These are phyloP conservation scores for Venturia asperata DNA, from an alignment of 2,329 filamentous ascomycete species.

Conservation along the genomic window DNA sequence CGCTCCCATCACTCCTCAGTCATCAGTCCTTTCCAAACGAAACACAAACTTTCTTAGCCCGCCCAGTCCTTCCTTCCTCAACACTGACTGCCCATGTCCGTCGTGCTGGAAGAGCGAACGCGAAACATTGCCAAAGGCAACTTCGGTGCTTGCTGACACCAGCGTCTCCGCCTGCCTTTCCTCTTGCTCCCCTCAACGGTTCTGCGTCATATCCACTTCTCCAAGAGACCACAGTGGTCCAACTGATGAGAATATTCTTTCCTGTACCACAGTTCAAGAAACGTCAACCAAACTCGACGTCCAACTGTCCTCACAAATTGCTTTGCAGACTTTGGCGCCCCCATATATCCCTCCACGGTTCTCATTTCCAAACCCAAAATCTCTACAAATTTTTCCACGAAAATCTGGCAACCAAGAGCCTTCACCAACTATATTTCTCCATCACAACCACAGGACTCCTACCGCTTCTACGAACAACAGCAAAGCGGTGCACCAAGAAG, in stretches of 20 bases:
- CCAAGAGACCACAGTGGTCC: neutral
- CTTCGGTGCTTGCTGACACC: conserved; percentile 8
- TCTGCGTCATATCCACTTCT: neutral
- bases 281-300: neutral
- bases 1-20: neutral
- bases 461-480: neutral
- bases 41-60: neutral
- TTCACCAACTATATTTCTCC: neutral
- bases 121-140: conserved; percentile 12
- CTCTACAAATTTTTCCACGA: conserved; percentile 18
- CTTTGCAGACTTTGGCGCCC: conserved; percentile 1
- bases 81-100: neutral
- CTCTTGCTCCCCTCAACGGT: neutral
- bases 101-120: conserved; percentile 3
- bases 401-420: neutral
- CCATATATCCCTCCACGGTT: conserved; percentile 7
- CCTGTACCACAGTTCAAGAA: conserved; percentile 9
- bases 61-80: conserved; percentile 1
- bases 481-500: neutral
- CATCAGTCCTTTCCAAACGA: neutral
- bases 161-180: neutral
- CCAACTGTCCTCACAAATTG: neutral
- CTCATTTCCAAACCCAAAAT: neutral
- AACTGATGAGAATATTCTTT: neutral
- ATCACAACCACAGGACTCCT: neutral